Evolutionary conservation across 1,139 yeast species (phyloP).

Genomic region (Kodamaea ohmeri): DNA sequence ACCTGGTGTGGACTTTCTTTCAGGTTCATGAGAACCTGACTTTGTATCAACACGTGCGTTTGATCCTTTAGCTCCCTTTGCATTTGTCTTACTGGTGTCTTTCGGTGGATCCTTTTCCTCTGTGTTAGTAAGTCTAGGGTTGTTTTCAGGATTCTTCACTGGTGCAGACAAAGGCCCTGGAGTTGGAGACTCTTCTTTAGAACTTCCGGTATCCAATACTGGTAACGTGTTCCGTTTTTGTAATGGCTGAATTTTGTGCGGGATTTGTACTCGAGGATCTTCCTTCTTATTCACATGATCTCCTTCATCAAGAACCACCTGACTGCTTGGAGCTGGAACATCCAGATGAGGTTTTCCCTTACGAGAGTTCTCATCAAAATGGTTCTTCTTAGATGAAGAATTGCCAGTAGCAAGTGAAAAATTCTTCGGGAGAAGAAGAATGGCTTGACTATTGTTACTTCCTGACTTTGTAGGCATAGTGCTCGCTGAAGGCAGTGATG

Average conservation of each 20-base stretch:
- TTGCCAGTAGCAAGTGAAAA: slow-evolving; percentile 33
- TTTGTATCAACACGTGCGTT: slow-evolving; percentile 3
- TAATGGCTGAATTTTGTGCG: neutral
- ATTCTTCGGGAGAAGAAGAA: slow-evolving; percentile 45
- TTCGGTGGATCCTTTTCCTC: neutral
- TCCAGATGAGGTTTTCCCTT: neutral
- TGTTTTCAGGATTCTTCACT: neutral
- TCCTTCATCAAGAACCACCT: neutral
- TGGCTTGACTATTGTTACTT: slow-evolving; percentile 30
- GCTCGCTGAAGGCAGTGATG: slow-evolving; percentile 2
- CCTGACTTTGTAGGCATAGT: neutral
- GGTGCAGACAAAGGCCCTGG: slow-evolving; percentile 2
- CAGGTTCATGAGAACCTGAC: neutral
- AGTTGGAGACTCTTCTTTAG: neutral
- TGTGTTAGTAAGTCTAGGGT: neutral
- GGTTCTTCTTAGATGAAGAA: neutral
- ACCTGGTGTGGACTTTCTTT: neutral
- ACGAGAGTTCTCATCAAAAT: neutral
- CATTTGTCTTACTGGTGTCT: no score
- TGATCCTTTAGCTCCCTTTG: slow-evolving; percentile 5
- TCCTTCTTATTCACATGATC: neutral
- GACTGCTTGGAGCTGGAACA: neutral
- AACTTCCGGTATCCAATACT: neutral
- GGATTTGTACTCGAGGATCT: neutral
- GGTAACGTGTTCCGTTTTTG: slow-evolving; percentile 4